These are phyloP conservation scores for Parafenestella ontariensis DNA, from an alignment of 2,329 filamentous ascomycete species.

Conservation along the genomic window DNA sequence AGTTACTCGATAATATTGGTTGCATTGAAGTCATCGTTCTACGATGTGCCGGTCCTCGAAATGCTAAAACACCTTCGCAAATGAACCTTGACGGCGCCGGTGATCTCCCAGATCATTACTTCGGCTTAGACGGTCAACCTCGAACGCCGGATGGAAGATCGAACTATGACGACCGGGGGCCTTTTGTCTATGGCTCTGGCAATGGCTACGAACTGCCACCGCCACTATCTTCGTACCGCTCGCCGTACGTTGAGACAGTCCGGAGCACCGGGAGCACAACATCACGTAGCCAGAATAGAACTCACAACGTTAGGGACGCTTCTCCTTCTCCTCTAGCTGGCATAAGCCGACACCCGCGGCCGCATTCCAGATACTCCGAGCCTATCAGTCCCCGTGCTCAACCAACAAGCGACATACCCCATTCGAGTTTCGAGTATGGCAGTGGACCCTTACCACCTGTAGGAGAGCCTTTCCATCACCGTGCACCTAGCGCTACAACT, in stretches of 20 bases:
- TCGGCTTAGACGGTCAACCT: constrained; percentile 21
- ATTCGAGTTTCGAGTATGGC: constrained; percentile 33
- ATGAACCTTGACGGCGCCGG: constrained; percentile 41
- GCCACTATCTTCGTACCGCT: constrained; percentile 10
- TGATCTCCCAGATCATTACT: constrained; percentile 23
- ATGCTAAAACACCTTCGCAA: constrained; percentile 19
- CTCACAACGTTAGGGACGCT: neutral
- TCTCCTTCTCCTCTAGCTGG: neutral
- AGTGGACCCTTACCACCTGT: constrained; percentile 32
- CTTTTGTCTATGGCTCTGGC: neutral
- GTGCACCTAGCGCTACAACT: neutral
- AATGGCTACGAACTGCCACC: constrained; percentile 7
- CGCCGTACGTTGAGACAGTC: constrained; percentile 22
- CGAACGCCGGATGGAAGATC: neutral
- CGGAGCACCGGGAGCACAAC: constrained; percentile 10
- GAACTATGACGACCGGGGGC: constrained; percentile 26
- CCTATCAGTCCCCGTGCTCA: constrained; percentile 16
- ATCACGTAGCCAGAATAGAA: constrained; percentile 1
- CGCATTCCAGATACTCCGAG: constrained; percentile 12
- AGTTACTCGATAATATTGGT: constrained; percentile 51
- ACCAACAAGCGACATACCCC: constrained; percentile 7
- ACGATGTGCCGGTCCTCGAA: constrained; percentile 47
- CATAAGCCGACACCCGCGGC: neutral
- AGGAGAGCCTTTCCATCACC: constrained; percentile 2
- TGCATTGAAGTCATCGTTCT: constrained; percentile 58